Evolutionary conservation across 1,284 basidiomycete species (phyloP).

Genomic region (Mycena sp.): DNA sequence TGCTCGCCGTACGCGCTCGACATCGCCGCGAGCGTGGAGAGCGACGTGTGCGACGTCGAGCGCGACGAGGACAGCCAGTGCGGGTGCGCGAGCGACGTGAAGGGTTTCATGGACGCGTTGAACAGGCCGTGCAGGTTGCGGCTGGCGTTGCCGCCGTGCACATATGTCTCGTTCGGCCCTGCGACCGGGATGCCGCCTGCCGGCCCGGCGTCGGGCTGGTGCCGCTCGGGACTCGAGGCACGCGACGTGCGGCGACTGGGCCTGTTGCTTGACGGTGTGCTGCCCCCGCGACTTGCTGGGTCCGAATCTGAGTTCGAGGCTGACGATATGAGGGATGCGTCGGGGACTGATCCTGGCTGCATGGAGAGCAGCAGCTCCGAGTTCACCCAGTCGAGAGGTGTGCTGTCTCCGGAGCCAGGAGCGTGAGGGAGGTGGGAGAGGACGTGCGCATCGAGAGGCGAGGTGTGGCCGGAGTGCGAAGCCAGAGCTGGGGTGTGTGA

Average conservation of each 20-base stretch:
- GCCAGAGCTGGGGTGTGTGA: constrained; percentile 31
- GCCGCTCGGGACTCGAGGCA: constrained; percentile 59
- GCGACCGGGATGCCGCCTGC: constrained; percentile 29
- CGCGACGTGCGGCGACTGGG: constrained; percentile 58
- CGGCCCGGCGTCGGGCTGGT: constrained; percentile 22
- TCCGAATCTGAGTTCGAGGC: constrained; percentile 34
- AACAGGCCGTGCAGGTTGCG: constrained; percentile 63
- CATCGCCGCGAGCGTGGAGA: constrained; percentile 34
- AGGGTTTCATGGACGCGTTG: constrained; percentile 70
- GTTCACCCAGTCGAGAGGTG: constrained; percentile 81
- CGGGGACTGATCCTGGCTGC: constrained; percentile 26
- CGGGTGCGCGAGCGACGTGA: constrained; percentile 51
- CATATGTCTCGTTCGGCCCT: constrained; percentile 53
- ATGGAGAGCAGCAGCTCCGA: constrained; percentile 81
- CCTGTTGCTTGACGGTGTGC: constrained; percentile 43
- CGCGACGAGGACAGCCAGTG: constrained; percentile 50
- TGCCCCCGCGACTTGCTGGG: constrained; percentile 39
- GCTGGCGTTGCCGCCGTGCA: constrained; percentile 61
- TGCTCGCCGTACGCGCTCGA: constrained; percentile 5
- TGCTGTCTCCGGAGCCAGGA: constrained; percentile 51
- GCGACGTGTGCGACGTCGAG: constrained; percentile 46
- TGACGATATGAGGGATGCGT: background rate
- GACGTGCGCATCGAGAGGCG: constrained; percentile 48
- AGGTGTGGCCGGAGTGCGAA: constrained; percentile 43
- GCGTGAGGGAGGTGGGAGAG: constrained; percentile 55